Conservation (phyloP, 768 basidiomycete genomes). For the Auriscalpium microsporum region DNA sequence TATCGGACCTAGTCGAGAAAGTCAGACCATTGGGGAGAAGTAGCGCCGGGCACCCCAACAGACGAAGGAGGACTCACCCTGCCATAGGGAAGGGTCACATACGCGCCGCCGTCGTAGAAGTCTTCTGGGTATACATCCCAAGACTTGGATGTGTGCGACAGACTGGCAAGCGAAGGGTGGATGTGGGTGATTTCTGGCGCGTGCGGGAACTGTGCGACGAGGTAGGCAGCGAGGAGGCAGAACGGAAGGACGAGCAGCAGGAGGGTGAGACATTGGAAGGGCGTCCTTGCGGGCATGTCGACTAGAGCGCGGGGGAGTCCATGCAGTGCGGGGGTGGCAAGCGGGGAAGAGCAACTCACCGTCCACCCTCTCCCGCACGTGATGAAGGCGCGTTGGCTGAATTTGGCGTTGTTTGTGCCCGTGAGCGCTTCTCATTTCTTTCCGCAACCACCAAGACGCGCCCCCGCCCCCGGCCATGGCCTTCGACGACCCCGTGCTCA, state of each 20-base stretch:
- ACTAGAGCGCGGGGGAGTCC: not conserved
- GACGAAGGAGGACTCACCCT: constrained; percentile 31
- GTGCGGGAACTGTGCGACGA: constrained; percentile 58
- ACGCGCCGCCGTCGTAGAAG: constrained; percentile 54
- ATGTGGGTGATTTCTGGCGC: constrained; percentile 43
- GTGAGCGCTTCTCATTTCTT: constrained; percentile 7
- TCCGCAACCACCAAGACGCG: not conserved
- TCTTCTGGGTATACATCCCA: constrained; percentile 70
- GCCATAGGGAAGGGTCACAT: constrained; percentile 59
- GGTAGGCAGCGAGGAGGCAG: constrained; percentile 48
- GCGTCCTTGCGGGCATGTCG: constrained; percentile 19
- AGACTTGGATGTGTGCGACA: constrained; percentile 46
- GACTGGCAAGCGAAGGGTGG: constrained; percentile 51
- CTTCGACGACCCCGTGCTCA: constrained; percentile 32
- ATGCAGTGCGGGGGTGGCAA: not conserved
- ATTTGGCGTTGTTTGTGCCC: constrained; percentile 24
- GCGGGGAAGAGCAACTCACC: not conserved
- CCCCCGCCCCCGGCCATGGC: constrained; percentile 19
- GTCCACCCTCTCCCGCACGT: constrained; percentile 21
- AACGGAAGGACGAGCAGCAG: constrained; percentile 54
- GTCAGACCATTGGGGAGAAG: not conserved
- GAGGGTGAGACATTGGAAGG: constrained; percentile 35
- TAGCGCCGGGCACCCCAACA: not conserved
- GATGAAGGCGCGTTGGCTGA: constrained; percentile 15
- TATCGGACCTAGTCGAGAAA: constrained; percentile 48